Evolutionary conservation across 208 protist species (phyloP).

Genomic region (Angomonas desouzai): DNA sequence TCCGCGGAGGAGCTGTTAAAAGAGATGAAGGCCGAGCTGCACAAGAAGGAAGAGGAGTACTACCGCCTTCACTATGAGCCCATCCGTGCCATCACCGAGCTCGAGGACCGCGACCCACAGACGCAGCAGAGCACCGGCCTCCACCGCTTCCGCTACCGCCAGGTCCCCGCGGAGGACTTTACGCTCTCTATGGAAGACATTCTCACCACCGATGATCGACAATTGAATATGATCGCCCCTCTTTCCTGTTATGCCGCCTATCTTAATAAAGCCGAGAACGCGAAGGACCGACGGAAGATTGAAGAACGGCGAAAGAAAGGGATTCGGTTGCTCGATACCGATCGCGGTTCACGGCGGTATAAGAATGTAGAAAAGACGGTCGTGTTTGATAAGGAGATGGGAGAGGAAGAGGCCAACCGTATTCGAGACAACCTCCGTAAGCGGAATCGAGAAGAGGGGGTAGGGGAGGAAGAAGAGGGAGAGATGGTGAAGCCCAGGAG

Average conservation of each 20-base stretch:
- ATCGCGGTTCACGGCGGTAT: conserved; percentile 72
- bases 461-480: neutral
- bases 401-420: conserved; percentile 43
- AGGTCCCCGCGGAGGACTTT: conserved; percentile 81
- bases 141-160: conserved; percentile 77
- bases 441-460: conserved; percentile 50
- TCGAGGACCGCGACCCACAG: neutral
- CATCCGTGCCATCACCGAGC: conserved; percentile 12
- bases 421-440: conserved; percentile 53
- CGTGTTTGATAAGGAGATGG: conserved; percentile 55
- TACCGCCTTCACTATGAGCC: conserved; percentile 72
- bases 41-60: conserved; percentile 83
- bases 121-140: conserved; percentile 6
- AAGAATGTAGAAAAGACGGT: conserved; percentile 62
- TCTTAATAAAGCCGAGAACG: conserved; percentile 57
- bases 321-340: conserved; percentile 65
- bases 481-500: too few species aligned
- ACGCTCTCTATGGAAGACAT: conserved; percentile 84
- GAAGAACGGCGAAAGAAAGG: conserved; percentile 48
- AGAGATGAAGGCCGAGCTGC: conserved; percentile 49
- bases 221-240: conserved; percentile 91
- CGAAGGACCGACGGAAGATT: conserved; percentile 55
- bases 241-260: conserved; percentile 91
- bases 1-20: conserved; percentile 26
- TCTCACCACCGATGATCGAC: conserved; percentile 81